Conservation (phyloP, 1,284 basidiomycete species). For the Microbotryum saponariae region DNA sequence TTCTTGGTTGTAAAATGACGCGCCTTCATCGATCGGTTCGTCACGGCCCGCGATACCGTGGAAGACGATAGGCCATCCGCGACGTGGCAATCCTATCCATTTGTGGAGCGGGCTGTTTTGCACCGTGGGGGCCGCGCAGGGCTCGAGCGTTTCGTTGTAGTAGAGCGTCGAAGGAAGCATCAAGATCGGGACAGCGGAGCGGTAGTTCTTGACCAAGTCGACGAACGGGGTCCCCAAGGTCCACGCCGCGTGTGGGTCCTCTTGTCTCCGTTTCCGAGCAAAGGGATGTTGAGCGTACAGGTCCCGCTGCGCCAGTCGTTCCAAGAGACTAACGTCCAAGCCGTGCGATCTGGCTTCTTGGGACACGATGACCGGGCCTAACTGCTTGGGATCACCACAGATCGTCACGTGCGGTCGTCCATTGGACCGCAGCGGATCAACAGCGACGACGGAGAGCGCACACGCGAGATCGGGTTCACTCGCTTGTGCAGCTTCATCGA, state of each 20-base stretch:
- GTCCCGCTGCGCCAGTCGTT: conserved; percentile 38
- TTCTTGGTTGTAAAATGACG: conserved; percentile 33
- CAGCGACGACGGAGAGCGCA: conserved; percentile 40
- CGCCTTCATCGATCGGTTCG: conserved; percentile 41
- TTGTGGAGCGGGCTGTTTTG: conserved; percentile 27
- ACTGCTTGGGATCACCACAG: conserved; percentile 42
- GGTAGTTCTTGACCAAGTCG: conserved; percentile 40
- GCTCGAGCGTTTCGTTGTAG: conserved; percentile 42
- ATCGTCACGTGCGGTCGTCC: conserved; percentile 29
- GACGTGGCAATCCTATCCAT: conserved; percentile 38
- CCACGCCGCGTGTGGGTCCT: neutral
- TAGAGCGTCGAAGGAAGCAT: conserved; percentile 42
- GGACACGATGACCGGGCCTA: conserved; percentile 41
- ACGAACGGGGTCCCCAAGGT: conserved; percentile 28
- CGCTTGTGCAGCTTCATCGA: conserved; percentile 45
- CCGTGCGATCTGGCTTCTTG: conserved; percentile 36
- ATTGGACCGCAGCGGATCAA: conserved; percentile 15
- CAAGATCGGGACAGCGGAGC: conserved; percentile 41
- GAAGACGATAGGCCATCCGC: conserved; percentile 40
- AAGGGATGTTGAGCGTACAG: conserved; percentile 36
- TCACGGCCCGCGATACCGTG: conserved; percentile 38
- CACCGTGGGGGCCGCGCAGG: conserved; percentile 29
- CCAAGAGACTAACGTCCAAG: conserved; percentile 42
- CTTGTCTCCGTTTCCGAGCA: conserved; percentile 2
- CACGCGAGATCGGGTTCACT: conserved; percentile 41